These are phyloP conservation scores for Diaporthe citri DNA, from an alignment of 2,329 filamentous ascomycete genomes.

Conservation along the genomic window DNA sequence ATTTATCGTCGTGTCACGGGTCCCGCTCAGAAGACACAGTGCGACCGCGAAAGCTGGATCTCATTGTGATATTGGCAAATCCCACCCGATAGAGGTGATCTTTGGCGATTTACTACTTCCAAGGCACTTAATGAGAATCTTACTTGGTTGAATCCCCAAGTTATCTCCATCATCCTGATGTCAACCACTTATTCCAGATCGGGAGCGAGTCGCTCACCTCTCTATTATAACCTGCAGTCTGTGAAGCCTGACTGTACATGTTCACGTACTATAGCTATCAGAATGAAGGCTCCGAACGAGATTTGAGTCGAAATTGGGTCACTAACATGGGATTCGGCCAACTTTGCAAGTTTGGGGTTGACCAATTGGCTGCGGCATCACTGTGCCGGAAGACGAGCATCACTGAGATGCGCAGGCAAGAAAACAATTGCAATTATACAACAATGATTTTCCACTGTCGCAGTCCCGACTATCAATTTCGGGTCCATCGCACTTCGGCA, in stretches of 20 bases:
- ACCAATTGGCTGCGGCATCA: background rate
- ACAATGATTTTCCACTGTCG: too few relatives aligned
- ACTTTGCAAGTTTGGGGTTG: background rate
- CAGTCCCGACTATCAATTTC: background rate
- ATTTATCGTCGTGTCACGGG: background rate
- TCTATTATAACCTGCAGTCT: background rate
- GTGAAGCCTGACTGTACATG: background rate
- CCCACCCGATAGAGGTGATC: too few relatives aligned
- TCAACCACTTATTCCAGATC: too few relatives aligned
- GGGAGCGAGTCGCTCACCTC: background rate
- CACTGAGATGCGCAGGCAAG: background rate
- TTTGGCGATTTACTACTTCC: background rate
- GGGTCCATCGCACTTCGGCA: conserved; percentile 5
- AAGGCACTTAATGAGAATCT: background rate
- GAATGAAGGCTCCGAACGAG: background rate
- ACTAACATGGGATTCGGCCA: background rate
- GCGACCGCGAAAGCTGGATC: background rate
- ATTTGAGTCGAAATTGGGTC: too few relatives aligned
- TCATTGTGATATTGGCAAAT: background rate
- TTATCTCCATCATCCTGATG: background rate
- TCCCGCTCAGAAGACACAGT: background rate
- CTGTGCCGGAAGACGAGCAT: background rate
- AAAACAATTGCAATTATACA: background rate
- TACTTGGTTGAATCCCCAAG: background rate
- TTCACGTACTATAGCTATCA: background rate